A percentile compares a stretch with the other conserved stretches of the same genome.
Conservation (phyloP, 2,329 filamentous ascomycete species). For the Trichoderma sp. region DNA sequence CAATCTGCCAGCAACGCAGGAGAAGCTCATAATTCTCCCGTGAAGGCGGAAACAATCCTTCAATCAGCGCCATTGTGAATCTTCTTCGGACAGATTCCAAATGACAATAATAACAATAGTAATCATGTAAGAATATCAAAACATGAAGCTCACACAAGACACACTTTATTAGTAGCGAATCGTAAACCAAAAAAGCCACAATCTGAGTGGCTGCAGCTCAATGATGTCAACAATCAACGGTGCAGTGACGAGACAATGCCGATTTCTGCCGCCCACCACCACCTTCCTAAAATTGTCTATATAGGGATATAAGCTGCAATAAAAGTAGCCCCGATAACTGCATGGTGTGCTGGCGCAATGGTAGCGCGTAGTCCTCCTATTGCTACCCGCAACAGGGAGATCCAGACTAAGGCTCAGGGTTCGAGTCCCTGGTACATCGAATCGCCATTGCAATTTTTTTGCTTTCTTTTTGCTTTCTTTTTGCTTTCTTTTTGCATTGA, state of each 20-base stretch:
- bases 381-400: conserved; percentile 6
- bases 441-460: not conserved
- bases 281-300: not conserved
- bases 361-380: conserved; percentile 23
- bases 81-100: not conserved
- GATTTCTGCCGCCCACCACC: conserved; percentile 1
- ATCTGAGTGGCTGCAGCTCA: not conserved
- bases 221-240: not conserved
- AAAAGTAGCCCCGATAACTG: conserved; percentile 15
- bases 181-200: not conserved
- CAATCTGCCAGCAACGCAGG: conserved; percentile 50
- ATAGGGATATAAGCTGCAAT: not conserved
- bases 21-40: conserved; percentile 56
- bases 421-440: conserved; percentile 22
- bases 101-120: not conserved
- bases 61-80: conserved; percentile 38
- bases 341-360: conserved; percentile 22
- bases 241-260: not conserved
- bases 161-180: not conserved
- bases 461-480: not conserved
- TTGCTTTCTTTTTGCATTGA: not conserved
- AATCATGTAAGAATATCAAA: not conserved
- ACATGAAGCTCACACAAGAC: not conserved
- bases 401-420: conserved; percentile 22
- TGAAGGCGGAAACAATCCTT: conserved; percentile 57